Percentiles rank a stretch among this genome's conserved stretches.
Evolutionary conservation across 305 asterid genomes (phyloP).

Genomic region (Rubia peregrina): DNA sequence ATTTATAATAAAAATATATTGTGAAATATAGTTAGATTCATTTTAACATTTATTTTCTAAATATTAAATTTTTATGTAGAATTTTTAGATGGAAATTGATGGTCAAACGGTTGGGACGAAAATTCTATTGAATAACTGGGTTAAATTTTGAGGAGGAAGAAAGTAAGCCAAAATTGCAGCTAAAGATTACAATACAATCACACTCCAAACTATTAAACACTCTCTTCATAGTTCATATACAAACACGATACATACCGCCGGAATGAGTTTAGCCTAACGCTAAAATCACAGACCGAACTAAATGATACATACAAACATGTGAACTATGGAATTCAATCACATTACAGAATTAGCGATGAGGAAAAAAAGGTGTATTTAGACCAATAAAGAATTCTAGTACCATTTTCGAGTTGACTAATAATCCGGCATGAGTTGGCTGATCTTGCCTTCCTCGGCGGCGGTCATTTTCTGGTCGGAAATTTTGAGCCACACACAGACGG

Average conservation of each 20-base stretch:
- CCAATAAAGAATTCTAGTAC: constrained; percentile 1
- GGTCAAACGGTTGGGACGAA: no score
- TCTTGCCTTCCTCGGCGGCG: constrained; percentile 57
- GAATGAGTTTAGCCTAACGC: background rate
- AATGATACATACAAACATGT: background rate
- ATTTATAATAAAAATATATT: no score
- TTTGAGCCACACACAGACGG: constrained; percentile 85
- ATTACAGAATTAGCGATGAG: background rate
- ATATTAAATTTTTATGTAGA: no score
- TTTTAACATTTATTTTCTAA: no score
- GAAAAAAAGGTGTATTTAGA: background rate
- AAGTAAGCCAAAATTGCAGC: constrained; percentile 3
- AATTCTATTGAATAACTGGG: no score
- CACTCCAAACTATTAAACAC: constrained; percentile 6
- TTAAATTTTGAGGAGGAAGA: background rate
- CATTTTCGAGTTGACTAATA: constrained; percentile 32
- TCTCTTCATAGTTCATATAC: constrained; percentile 1
- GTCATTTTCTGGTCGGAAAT: constrained; percentile 55
- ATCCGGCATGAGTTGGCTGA: constrained; percentile 73
- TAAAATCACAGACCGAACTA: no score
- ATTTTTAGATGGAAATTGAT: no score
- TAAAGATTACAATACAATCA: constrained; percentile 8
- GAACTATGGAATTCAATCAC: background rate
- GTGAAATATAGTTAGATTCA: no score
- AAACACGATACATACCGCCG: background rate